Conservation (phyloP, 306 rosid species). For the Fagus sylvatica region DNA sequence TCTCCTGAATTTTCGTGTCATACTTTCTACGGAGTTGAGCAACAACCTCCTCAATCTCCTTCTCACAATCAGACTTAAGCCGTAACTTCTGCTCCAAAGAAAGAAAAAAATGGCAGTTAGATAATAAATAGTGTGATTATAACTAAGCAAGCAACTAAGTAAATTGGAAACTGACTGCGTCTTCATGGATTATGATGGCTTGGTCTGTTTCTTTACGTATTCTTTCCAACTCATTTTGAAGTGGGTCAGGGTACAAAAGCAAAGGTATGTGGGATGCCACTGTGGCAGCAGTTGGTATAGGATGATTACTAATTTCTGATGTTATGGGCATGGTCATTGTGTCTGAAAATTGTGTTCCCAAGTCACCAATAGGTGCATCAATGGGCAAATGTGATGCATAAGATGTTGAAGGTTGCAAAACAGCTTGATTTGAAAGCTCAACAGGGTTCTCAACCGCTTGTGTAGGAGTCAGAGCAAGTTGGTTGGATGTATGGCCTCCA, state of each 20-base stretch:
- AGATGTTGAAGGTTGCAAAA: constrained; percentile 21
- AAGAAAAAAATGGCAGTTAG: background rate
- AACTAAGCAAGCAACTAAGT: constrained; percentile 10
- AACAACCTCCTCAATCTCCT: constrained; percentile 51
- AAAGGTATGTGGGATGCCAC: constrained; percentile 29
- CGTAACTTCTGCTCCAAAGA: constrained; percentile 56
- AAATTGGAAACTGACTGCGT: constrained; percentile 50
- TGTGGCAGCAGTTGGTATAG: constrained; percentile 38
- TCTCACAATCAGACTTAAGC: constrained; percentile 54
- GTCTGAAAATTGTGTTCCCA: constrained; percentile 26
- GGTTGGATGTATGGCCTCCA: constrained; percentile 17
- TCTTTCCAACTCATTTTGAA: constrained; percentile 59
- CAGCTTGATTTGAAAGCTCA: constrained; percentile 18
- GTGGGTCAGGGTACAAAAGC: constrained; percentile 43
- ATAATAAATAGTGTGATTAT: constrained; percentile 1
- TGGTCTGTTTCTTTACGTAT: constrained; percentile 39
- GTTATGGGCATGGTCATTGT: constrained; percentile 34
- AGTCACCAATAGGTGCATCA: constrained; percentile 23
- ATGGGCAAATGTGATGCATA: constrained; percentile 19
- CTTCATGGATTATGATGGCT: constrained; percentile 35
- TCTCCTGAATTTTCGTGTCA: constrained; percentile 43
- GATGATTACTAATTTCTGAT: constrained; percentile 42
- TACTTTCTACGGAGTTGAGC: constrained; percentile 55
- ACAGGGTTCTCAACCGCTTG: constrained; percentile 19
- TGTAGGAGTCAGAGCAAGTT: constrained; percentile 17